Evolutionary conservation across 2,329 filamentous ascomycete genomes (phyloP), one percentile per base, ranked within the genome.

Genomic region (Trematosphaeria pertusa): DNA sequence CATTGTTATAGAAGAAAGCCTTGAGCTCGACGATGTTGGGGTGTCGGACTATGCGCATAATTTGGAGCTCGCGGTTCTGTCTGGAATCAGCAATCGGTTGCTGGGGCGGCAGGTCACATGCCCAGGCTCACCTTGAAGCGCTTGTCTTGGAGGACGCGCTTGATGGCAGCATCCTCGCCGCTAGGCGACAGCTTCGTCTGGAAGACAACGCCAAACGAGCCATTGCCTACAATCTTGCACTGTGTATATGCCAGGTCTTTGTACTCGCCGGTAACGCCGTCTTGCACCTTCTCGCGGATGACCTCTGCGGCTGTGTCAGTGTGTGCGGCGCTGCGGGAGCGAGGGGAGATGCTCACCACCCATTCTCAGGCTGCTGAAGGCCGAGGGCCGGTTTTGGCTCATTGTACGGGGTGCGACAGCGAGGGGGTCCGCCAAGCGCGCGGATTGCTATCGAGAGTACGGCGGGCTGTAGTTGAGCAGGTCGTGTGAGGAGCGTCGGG

Each of bases 1-100:
- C 94, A 72, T 97, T 99, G 63, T 93, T 97, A 78, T 97, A 99
- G 79, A 97, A 99, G 78, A 99, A 99, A 42, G 94, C 94, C 80
- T 99, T 99, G 57, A 99, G 82, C 75, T 97, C 92, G 51, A 99
- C 94, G 66, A 99, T 97, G 77, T 99, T 99, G 46, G 94, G 94
- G 74, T 99, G 94, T 70, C 93, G 87, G 67, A 99, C 94, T 71
- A 99, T 99, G 71, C 94, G 89, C 94, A 99, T 99, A 73, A 99
- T 99, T 75, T 99, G 94, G 62, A 99, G 83, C 74, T 99, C 94
- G 76, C 94, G 91, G 73, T 99, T 99, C 94, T 99, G 72, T 37
- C 34, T 42, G 31, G 26, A 42, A 64, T 75, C 54, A 75, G 62
- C 52, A 30, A 24, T 50, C 48, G 41, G 48, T 44, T 34, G 35